Percentiles rank a stretch among this genome's conserved stretches.
Conservation (phyloP, 768 basidiomycete species). For the Termitomyces sp. region DNA sequence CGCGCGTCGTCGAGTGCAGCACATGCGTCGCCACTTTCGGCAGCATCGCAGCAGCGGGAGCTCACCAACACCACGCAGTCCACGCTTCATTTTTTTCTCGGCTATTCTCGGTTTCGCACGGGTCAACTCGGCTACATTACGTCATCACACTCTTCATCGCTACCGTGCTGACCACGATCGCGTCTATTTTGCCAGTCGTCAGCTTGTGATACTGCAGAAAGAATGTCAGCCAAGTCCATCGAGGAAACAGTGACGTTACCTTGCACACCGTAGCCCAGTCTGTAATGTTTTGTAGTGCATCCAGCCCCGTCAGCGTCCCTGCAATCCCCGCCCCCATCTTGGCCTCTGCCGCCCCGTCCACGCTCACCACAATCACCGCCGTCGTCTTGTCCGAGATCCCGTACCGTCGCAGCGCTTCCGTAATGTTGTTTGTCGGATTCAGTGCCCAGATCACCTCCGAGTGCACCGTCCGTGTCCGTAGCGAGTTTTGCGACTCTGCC, state of each 20-base stretch:
- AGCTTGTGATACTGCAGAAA: constrained; percentile 68
- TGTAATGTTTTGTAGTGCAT: constrained; percentile 43
- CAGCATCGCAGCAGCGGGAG: constrained; percentile 49
- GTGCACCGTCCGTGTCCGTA: constrained; percentile 86
- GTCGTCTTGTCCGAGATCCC: constrained; percentile 71
- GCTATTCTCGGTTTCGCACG: constrained; percentile 6
- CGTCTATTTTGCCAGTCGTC: constrained; percentile 49
- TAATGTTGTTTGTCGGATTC: constrained; percentile 89
- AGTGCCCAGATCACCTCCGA: constrained; percentile 89
- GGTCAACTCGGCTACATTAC: constrained; percentile 15
- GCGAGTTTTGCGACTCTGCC: constrained; percentile 51
- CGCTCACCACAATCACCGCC: constrained; percentile 70
- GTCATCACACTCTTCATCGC: constrained; percentile 75
- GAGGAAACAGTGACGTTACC: constrained; percentile 36
- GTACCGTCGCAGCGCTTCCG: constrained; percentile 83
- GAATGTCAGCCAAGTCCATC: not conserved
- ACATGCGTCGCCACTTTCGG: constrained; percentile 83
- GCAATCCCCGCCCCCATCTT: constrained; percentile 58
- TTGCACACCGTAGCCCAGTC: constrained; percentile 78
- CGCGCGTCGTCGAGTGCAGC: constrained; percentile 72
- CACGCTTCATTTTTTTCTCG: constrained; percentile 9
- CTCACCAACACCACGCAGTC: not conserved
- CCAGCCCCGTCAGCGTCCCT: constrained; percentile 53
- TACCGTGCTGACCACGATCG: constrained; percentile 73
- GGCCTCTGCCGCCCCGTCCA: constrained; percentile 44